phyloP scores from a whole-genome alignment of 306 rosid genomes.

The Prunus mume region DNA sequence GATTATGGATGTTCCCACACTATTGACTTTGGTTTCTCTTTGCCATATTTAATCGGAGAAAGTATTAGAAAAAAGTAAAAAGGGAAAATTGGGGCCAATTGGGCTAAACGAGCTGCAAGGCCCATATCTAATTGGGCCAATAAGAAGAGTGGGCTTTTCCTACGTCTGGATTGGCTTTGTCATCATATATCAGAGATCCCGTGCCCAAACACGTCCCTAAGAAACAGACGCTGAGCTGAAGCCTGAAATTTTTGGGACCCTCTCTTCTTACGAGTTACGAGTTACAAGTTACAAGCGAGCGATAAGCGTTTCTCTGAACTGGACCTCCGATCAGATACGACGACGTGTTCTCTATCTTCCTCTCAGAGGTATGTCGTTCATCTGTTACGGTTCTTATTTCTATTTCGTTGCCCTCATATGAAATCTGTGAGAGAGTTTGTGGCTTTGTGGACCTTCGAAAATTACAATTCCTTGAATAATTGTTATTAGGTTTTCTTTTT shows the following conservation, averaged over 20 bases:
- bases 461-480: background rate
- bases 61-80: too few species aligned
- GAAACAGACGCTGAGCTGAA: background rate
- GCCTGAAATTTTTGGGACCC: background rate
- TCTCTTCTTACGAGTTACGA: background rate
- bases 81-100: background rate
- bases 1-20: too few species aligned
- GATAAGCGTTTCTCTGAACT: slow-evolving; percentile 1
- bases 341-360: background rate
- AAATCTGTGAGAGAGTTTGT: background rate
- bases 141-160: too few species aligned
- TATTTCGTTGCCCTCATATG: background rate
- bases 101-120: background rate
- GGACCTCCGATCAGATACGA: slow-evolving; percentile 10
- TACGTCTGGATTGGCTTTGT: background rate
- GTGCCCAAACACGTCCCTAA: background rate
- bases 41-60: too few species aligned
- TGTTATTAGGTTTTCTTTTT: background rate
- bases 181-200: background rate
- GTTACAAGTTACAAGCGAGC: background rate
- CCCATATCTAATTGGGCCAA: background rate
- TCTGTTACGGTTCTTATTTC: background rate
- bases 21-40: too few species aligned
- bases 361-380: background rate
- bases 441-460: background rate